Evolutionary conservation across 2,329 filamentous ascomycete species (phyloP), one percentile per base, ranked within the genome.

Genomic region (Geoglossum cookeanum): DNA sequence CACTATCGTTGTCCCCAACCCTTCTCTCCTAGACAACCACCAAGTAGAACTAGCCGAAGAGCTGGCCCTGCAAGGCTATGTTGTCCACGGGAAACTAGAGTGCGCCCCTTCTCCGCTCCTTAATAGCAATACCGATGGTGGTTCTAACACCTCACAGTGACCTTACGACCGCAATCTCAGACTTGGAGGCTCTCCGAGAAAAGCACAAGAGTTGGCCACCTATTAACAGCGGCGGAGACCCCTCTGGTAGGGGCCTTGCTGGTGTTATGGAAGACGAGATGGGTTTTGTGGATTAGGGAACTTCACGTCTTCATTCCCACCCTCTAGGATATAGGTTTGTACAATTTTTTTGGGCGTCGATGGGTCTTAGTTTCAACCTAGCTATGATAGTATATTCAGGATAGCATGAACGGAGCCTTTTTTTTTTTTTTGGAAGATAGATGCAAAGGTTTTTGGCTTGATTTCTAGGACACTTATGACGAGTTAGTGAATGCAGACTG

Each of bases 1-100:
- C 2, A 73, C 97, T n/a, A 78, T 98, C 55, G 87, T 95, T 0
- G 89, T 98, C 59, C 44, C 57, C 61, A 13, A 60, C 56, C 52
- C 51, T 55, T 29, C 57, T 48, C 55, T 56, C 52, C 57, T 35
- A 29, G 58, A 94, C 65, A 91, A 98, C 64, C 92, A 98, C 67
- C 92, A 98, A 69, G 78, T 81, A 22, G 88, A 97, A 68, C 78
- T 98, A 57, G 91, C 91, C 0, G 75, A 81, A 55, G 83, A 87
- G 62, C 77, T 97, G 58, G 79, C 84, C 35, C 72, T 75, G 29
- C 79, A 87, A 62, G 83, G 84, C 29, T 94, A 94, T 69, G 80
- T 87, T 2, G 75, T 90, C n/a, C 77, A 83, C 63, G 85, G 84
- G 9, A 72, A 75, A 56, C 71, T 87, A 47, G 74, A 77, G 84